Evolutionary conservation across 1,284 basidiomycete genomes (phyloP).

Genomic region (Rhodotorula sp.): DNA sequence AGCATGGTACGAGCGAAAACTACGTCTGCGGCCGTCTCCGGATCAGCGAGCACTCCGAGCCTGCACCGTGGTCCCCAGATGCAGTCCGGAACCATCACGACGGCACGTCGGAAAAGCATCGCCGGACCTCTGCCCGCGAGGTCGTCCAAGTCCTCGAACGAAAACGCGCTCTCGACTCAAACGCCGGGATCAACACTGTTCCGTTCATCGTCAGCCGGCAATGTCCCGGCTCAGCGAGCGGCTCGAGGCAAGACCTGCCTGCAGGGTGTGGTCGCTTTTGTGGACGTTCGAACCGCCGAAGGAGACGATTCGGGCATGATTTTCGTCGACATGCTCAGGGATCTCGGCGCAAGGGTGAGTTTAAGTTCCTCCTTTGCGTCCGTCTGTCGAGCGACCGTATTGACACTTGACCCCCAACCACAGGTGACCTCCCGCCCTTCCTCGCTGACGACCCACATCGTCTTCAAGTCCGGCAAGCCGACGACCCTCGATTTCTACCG

Average conservation of each 20-base stretch:
- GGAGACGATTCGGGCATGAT: conserved; percentile 79
- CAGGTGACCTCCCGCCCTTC: conserved; percentile 56
- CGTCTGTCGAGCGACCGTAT: conserved; percentile 40
- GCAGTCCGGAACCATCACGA: not conserved
- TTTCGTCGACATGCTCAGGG: conserved; percentile 78
- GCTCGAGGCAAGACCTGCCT: conserved; percentile 9
- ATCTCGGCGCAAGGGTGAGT: conserved; percentile 73
- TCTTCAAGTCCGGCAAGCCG: conserved; percentile 80
- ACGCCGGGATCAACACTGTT: not conserved
- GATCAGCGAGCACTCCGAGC: not conserved
- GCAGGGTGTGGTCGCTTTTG: conserved; percentile 74
- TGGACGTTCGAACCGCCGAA: conserved; percentile 81
- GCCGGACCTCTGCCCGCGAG: not conserved
- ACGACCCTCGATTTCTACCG: conserved; percentile 75
- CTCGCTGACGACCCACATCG: conserved; percentile 73
- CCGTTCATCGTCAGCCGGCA: not conserved
- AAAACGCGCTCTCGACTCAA: too few relatives aligned
- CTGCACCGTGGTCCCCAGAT: not conserved
- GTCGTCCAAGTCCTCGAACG: too few relatives aligned
- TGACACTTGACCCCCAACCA: not conserved
- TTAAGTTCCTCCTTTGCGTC: too few relatives aligned
- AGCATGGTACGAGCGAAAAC: not conserved
- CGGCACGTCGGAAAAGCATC: not conserved
- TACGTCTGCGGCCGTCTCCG: not conserved
- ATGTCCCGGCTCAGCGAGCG: not conserved